Conservation (phyloP, 306 rosid species). For the Crotalaria pallida region DNA sequence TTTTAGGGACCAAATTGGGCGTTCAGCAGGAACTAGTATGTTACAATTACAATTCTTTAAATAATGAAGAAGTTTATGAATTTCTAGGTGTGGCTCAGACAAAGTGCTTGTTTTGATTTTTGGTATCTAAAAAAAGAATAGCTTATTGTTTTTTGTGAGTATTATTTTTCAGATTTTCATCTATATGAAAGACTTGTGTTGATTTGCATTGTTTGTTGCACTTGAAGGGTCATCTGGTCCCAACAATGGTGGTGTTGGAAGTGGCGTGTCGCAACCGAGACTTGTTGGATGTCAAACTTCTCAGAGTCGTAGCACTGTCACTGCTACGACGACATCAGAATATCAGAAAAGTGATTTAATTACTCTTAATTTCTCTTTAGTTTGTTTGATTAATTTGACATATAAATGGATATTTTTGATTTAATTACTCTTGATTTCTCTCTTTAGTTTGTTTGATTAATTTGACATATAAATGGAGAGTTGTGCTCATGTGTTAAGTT, state of each 20-base stretch:
- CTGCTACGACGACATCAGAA: not conserved
- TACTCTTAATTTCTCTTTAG: not conserved
- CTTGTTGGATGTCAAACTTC: conserved; percentile 25
- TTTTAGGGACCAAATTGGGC: too few species aligned
- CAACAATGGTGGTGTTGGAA: conserved; percentile 9
- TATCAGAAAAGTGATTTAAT: conserved; percentile 28
- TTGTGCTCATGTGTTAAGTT: too few species aligned
- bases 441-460: too few species aligned
- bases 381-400: not conserved
- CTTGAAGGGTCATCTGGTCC: conserved; percentile 29
- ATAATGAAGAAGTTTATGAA: too few species aligned
- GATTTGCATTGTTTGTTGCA: conserved; percentile 6
- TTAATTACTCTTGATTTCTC: not conserved
- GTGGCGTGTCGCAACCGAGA: conserved; percentile 14
- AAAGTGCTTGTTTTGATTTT: too few species aligned
- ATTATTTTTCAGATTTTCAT: not conserved
- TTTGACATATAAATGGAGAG: too few species aligned
- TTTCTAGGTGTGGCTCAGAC: too few species aligned
- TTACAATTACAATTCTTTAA: too few species aligned
- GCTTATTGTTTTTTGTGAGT: too few species aligned
- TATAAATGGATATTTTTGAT: not conserved
- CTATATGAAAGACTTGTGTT: not conserved
- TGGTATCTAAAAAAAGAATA: too few species aligned
- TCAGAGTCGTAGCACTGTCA: conserved; percentile 8
- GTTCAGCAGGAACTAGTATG: too few species aligned